Conservation (phyloP, 108 stramenopile species). For the Skeletonema tropicum region DNA sequence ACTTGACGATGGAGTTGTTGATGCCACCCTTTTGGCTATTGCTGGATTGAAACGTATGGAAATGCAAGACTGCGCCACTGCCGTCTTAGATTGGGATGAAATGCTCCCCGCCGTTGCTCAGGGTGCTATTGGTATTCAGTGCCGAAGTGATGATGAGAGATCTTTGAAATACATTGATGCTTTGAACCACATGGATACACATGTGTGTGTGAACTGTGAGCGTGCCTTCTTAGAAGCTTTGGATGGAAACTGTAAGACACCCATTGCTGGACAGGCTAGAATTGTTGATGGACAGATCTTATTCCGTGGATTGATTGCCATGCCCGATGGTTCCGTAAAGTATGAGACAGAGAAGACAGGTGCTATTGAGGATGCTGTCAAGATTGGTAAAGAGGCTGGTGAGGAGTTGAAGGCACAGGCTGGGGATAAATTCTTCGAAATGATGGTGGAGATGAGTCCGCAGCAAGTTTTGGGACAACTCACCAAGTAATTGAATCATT, state of each 20-base stretch:
- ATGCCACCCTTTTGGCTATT: constrained; percentile 97
- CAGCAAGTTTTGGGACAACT: constrained; percentile 93
- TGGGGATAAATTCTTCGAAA: constrained; percentile 92
- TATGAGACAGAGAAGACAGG: constrained; percentile 81
- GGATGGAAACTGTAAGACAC: constrained; percentile 99
- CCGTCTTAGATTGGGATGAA: constrained; percentile 93
- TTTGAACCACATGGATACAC: constrained; percentile 92
- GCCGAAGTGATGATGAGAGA: constrained; percentile 92
- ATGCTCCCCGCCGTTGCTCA: constrained; percentile 99
- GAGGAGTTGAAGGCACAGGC: constrained; percentile 88
- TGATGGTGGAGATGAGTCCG: constrained; percentile 95
- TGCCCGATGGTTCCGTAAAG: constrained; percentile 89
- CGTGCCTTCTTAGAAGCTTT: constrained; percentile 97
- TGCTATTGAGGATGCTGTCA: constrained; percentile 75
- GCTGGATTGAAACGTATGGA: constrained; percentile 99
- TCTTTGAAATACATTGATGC: constrained; percentile 90
- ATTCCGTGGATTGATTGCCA: constrained; percentile 92
- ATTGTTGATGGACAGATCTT: constrained; percentile 88
- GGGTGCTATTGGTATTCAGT: constrained; percentile 99
- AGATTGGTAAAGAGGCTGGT: constrained; percentile 86
- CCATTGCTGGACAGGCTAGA: constrained; percentile 98
- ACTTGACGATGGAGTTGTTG: constrained; percentile 97
- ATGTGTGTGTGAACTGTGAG: constrained; percentile 97
- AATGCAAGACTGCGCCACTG: constrained; percentile 93
- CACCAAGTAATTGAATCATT: constrained; percentile 62